Evolutionary conservation across 2,329 filamentous ascomycete species (phyloP).

Genomic region (Setomelanomma holmii): DNA sequence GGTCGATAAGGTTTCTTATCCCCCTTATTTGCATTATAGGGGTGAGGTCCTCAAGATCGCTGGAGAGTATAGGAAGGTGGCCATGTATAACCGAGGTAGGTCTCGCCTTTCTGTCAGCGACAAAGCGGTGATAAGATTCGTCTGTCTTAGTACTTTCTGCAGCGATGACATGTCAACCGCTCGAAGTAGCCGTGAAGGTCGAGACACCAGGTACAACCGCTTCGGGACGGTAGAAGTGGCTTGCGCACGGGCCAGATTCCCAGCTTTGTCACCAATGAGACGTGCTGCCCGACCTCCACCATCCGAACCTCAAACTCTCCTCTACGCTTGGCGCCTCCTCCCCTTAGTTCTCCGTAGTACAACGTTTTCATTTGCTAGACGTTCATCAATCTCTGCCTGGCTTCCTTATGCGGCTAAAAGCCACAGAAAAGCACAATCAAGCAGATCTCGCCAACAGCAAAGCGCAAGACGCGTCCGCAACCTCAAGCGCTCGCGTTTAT

Average conservation of each 20-base stretch:
- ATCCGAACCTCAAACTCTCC: constrained; percentile 22
- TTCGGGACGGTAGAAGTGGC: constrained; percentile 1
- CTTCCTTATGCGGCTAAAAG: constrained; percentile 16
- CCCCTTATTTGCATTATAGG: background rate
- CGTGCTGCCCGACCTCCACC: constrained; percentile 3
- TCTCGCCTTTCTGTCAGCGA: background rate
- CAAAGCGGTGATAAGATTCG: constrained; percentile 1
- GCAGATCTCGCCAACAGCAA: constrained; percentile 13
- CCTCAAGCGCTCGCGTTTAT: constrained; percentile 15
- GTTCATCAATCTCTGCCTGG: constrained; percentile 6
- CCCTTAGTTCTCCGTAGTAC: constrained; percentile 4
- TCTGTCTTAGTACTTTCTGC: background rate
- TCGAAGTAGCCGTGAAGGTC: background rate
- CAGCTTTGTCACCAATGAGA: constrained; percentile 10
- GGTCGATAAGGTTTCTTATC: background rate
- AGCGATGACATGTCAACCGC: constrained; percentile 6
- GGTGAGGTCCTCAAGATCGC: background rate
- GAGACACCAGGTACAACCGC: constrained; percentile 7
- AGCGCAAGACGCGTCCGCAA: constrained; percentile 7
- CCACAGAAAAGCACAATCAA: constrained; percentile 14
- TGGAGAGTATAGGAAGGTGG: background rate
- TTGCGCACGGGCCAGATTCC: background rate
- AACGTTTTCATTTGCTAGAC: constrained; percentile 14
- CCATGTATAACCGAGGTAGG: background rate
- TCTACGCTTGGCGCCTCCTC: constrained; percentile 16